Evolutionary conservation across 2,329 filamentous ascomycete genomes (phyloP).

Genomic region (Tolypocladium ophioglossoides): DNA sequence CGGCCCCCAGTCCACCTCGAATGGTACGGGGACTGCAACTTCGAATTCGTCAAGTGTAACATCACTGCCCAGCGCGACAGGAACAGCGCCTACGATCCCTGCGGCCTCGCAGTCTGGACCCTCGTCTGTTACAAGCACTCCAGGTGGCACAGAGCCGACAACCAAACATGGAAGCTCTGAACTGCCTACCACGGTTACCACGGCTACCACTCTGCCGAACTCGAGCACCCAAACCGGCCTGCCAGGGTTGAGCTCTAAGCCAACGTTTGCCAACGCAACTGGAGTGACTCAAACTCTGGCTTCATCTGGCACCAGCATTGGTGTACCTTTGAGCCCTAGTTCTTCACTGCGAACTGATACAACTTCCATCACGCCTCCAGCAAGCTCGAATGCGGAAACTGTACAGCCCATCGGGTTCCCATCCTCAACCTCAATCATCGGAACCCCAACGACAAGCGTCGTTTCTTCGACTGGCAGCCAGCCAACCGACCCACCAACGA

Average conservation of each 20-base stretch:
- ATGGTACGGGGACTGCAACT: background rate
- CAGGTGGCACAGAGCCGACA: background rate
- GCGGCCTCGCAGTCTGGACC: background rate
- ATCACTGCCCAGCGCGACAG: background rate
- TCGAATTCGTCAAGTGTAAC: background rate
- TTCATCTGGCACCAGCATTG: background rate
- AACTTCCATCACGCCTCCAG: background rate
- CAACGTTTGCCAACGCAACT: background rate
- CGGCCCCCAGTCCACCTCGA: background rate
- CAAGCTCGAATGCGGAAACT: background rate
- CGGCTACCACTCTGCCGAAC: background rate
- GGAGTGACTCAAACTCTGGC: background rate
- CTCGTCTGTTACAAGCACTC: background rate
- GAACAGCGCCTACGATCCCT: background rate
- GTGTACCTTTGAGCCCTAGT: background rate
- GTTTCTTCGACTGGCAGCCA: background rate
- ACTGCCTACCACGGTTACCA: too few species aligned
- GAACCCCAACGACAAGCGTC: background rate
- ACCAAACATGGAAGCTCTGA: background rate
- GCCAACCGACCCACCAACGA: background rate
- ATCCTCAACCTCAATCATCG: background rate
- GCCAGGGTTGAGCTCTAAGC: background rate
- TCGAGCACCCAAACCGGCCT: background rate
- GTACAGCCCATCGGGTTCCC: background rate
- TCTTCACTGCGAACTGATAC: background rate